Conservation (phyloP, 2,329 filamentous ascomycete genomes). For the Nothophaeocryptopus gaeumannii region DNA sequence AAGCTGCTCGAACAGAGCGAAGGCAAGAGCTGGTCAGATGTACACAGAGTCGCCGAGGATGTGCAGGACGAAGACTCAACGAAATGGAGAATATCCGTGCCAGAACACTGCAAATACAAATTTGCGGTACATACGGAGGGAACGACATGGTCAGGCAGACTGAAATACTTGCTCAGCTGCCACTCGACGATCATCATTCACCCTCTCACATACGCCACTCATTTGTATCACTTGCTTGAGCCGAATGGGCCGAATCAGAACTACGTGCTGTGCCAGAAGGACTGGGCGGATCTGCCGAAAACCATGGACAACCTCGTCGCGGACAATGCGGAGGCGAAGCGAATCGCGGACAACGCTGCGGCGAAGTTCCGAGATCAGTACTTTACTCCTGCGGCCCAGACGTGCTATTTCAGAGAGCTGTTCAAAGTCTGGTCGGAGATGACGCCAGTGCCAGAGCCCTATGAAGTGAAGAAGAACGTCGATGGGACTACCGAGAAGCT, state of each 20-base stretch:
- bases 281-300: constrained; percentile 31
- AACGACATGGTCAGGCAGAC: constrained; percentile 35
- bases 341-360: constrained; percentile 26
- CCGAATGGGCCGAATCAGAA: constrained; percentile 31
- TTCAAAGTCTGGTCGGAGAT: constrained; percentile 33
- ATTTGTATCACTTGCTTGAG: constrained; percentile 32
- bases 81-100: constrained; percentile 30
- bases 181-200: constrained; percentile 33
- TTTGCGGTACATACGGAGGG: constrained; percentile 36
- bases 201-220: constrained; percentile 32
- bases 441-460: constrained; percentile 27
- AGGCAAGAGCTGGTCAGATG: constrained; percentile 46
- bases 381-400: constrained; percentile 30
- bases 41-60: constrained; percentile 33
- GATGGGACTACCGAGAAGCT: constrained; percentile 23
- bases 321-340: constrained; percentile 24
- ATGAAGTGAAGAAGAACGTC: constrained; percentile 7
- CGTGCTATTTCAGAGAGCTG: constrained; percentile 34
- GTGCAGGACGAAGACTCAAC: constrained; percentile 24
- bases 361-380: constrained; percentile 26
- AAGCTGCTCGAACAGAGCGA: constrained; percentile 32
- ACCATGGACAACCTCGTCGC: constrained; percentile 28
- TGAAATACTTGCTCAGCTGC: constrained; percentile 37
- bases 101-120: constrained; percentile 34
- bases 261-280: constrained; percentile 30